A percentile compares a stretch with the other conserved stretches of the same genome.
Evolutionary conservation across 805 yeast genomes (phyloP).

Genomic region (Vanderwaltozyma tropicalis): DNA sequence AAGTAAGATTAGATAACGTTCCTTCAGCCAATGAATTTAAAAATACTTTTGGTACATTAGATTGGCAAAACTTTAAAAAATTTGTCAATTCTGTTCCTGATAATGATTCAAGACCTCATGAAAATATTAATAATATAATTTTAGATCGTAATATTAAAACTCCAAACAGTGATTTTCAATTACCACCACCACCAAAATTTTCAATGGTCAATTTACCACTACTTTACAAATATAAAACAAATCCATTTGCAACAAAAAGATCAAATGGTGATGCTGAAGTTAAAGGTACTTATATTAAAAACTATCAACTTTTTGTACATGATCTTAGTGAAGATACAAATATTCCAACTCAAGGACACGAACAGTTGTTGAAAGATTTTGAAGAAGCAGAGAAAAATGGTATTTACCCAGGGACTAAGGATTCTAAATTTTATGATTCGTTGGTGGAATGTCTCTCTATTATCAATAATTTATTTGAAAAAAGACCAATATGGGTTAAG

Average conservation of each 20-base stretch:
- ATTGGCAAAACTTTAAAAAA: conserved; percentile 23
- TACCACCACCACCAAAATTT: conserved; percentile 83
- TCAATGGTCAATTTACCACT: conserved; percentile 69
- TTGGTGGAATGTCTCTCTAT: conserved; percentile 22
- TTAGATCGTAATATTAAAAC: conserved; percentile 14
- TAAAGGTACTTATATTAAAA: conserved; percentile 33
- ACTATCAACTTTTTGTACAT: conserved; percentile 36
- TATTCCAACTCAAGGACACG: conserved; percentile 42
- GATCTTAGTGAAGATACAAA: conserved; percentile 35
- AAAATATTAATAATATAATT: conserved; percentile 21
- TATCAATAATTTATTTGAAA: conserved; percentile 40
- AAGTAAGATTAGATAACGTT: conserved; percentile 52
- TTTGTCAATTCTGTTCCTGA: conserved; percentile 29
- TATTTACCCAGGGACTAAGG: conserved; percentile 28
- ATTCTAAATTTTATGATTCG: conserved; percentile 24
- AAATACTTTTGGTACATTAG: conserved; percentile 21
- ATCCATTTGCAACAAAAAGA: conserved; percentile 45
- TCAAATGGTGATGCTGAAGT: conserved; percentile 43
- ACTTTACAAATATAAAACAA: conserved; percentile 67
- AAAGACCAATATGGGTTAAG: conserved; percentile 80
- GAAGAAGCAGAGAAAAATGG: conserved; percentile 26
- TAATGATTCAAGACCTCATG: conserved; percentile 31
- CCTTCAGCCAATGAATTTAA: conserved; percentile 33
- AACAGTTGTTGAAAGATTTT: conserved; percentile 38
- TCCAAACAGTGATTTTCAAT: conserved; percentile 23